Conservation (phyloP, 805 yeast genomes). For the Metschnikowia colocasiae region DNA sequence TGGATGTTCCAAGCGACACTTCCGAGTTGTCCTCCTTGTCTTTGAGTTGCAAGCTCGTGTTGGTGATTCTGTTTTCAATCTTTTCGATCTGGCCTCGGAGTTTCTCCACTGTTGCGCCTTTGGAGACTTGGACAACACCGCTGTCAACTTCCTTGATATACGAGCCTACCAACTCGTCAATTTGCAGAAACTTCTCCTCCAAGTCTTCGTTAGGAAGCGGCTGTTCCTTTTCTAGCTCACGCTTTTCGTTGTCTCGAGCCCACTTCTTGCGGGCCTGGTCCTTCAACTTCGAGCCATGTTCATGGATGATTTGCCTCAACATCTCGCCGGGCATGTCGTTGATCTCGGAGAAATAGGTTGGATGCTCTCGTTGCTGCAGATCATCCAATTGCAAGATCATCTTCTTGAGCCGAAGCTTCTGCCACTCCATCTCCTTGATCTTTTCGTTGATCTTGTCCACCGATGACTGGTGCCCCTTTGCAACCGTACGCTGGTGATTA, state of each 20-base stretch:
- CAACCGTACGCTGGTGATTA: slow-evolving; percentile 93
- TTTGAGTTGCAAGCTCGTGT: slow-evolving; percentile 69
- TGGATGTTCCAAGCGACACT: slow-evolving; percentile 89
- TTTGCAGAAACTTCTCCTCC: slow-evolving; percentile 54
- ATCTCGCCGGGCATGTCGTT: slow-evolving; percentile 65
- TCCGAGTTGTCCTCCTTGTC: slow-evolving; percentile 93
- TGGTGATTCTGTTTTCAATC: slow-evolving; percentile 65
- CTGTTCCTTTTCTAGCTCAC: slow-evolving; percentile 53
- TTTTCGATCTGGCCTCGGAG: slow-evolving; percentile 66
- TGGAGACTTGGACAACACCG: slow-evolving; percentile 55
- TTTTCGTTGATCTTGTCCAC: slow-evolving; percentile 76
- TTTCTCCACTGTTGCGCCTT: slow-evolving; percentile 59
- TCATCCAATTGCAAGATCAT: slow-evolving; percentile 68
- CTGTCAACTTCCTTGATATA: slow-evolving; percentile 56
- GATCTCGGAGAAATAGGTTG: slow-evolving; percentile 62
- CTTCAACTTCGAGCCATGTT: slow-evolving; percentile 59
- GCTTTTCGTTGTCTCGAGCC: slow-evolving; percentile 73
- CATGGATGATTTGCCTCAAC: slow-evolving; percentile 52
- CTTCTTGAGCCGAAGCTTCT: slow-evolving; percentile 66
- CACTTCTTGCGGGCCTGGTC: slow-evolving; percentile 65
- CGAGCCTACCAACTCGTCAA: slow-evolving; percentile 48
- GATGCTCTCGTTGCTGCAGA: slow-evolving; percentile 45
- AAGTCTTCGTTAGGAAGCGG: slow-evolving; percentile 52
- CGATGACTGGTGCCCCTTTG: slow-evolving; percentile 77
- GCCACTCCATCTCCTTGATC: slow-evolving; percentile 81